Conservation (phyloP, 768 basidiomycete species). For the Fomitopsis pulvina region DNA sequence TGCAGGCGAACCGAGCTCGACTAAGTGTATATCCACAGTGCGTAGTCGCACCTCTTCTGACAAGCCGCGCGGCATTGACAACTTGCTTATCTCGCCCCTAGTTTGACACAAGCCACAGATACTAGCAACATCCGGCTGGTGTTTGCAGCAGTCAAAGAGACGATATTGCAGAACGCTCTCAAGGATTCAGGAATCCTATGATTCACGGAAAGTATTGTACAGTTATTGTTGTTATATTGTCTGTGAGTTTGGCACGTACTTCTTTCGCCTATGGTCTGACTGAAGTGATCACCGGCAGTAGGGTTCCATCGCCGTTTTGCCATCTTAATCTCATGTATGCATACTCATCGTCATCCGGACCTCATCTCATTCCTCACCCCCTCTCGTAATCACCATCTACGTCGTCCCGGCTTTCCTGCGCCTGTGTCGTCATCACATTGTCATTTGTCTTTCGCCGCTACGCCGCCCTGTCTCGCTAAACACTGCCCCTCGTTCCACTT, state of each 20-base stretch:
- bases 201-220: background rate
- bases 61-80: background rate
- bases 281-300: too few species aligned
- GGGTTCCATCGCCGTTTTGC: too few species aligned
- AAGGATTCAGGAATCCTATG: slow-evolving; percentile 80
- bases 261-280: too few species aligned
- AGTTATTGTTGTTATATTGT: slow-evolving; percentile 1
- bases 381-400: too few species aligned
- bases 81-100: slow-evolving; percentile 17
- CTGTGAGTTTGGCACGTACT: background rate
- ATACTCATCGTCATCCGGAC: too few species aligned
- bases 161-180: slow-evolving; percentile 85
- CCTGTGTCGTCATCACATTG: too few species aligned
- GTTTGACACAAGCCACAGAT: slow-evolving; percentile 85
- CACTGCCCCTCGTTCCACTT: too few species aligned
- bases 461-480: too few species aligned
- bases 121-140: slow-evolving; percentile 78
- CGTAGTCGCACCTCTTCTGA: slow-evolving; percentile 22
- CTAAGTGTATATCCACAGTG: slow-evolving; percentile 90
- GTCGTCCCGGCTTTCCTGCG: too few species aligned
- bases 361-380: too few species aligned
- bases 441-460: too few species aligned
- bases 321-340: too few species aligned
- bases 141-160: slow-evolving; percentile 87
- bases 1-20: slow-evolving; percentile 81